Evolutionary conservation across 1,139 yeast species (phyloP).

Genomic region (Scheffersomyces quercinus): DNA sequence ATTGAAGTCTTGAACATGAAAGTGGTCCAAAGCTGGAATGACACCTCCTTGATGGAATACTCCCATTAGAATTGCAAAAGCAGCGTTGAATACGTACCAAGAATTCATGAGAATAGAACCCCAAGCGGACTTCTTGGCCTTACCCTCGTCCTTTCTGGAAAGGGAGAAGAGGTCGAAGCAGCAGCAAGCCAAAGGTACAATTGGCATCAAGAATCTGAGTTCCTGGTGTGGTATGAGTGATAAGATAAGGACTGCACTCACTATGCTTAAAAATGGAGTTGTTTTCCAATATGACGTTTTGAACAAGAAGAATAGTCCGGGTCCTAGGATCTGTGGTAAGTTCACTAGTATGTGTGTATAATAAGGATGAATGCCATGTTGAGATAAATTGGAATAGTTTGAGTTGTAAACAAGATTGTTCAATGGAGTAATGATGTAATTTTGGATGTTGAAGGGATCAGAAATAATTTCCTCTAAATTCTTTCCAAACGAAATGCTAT

Average conservation of each 20-base stretch:
- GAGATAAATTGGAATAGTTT: conserved; percentile 54
- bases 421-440: conserved; percentile 64
- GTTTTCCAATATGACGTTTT: conserved; percentile 38
- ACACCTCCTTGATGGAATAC: conserved; percentile 89
- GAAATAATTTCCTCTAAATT: background rate
- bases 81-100: conserved; percentile 69
- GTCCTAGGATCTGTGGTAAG: conserved; percentile 81
- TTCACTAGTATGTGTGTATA: conserved; percentile 75
- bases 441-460: conserved; percentile 10
- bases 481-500: conserved; percentile 23
- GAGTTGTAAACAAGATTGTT: conserved; percentile 77
- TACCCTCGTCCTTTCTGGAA: conserved; percentile 1
- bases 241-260: conserved; percentile 61
- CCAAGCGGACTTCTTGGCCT: conserved; percentile 8
- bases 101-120: conserved; percentile 26
- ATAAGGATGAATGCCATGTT: conserved; percentile 82
- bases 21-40: conserved; percentile 57
- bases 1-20: conserved; percentile 15
- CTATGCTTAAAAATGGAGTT: conserved; percentile 57
- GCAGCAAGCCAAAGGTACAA: conserved; percentile 69
- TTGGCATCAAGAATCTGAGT: conserved; percentile 76
- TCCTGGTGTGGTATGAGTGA: conserved; percentile 91
- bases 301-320: conserved; percentile 54
- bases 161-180: conserved; percentile 47
- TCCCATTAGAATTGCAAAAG: conserved; percentile 71